These are phyloP conservation scores for Boletus edulis DNA, from an alignment of 768 basidiomycete genomes.

Conservation along the genomic window DNA sequence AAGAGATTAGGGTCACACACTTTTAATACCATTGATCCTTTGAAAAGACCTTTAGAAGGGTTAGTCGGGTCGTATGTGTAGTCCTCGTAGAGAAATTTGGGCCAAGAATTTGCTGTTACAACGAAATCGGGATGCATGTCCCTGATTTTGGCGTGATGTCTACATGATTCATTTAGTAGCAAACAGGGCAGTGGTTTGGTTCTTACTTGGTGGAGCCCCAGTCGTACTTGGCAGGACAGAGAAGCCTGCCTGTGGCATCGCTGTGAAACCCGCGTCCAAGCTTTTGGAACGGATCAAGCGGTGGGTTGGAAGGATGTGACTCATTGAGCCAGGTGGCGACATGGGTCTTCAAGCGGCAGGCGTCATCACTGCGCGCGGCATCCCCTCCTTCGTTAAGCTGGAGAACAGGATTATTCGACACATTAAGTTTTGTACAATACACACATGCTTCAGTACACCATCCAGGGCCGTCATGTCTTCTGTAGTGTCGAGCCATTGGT, in stretches of 20 bases:
- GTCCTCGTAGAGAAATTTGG: neutral
- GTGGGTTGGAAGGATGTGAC: neutral
- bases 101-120: neutral
- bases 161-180: neutral
- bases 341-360: too few species aligned
- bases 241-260: neutral
- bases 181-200: too few species aligned
- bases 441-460: too few species aligned
- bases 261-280: neutral
- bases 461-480: too few species aligned
- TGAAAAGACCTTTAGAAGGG: neutral
- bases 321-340: too few species aligned
- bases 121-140: neutral
- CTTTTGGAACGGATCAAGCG: neutral
- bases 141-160: neutral
- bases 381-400: too few species aligned
- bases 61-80: neutral
- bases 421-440: too few species aligned
- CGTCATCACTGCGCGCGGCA: too few species aligned
- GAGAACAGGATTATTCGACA: too few species aligned
- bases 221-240: neutral
- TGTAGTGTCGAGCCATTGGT: too few species aligned
- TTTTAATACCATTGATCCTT: neutral
- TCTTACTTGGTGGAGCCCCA: neutral
- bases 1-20: neutral